These are phyloP conservation scores for Teunomyces funiuensis DNA, from an alignment of 805 yeast species.

Conservation along the genomic window DNA sequence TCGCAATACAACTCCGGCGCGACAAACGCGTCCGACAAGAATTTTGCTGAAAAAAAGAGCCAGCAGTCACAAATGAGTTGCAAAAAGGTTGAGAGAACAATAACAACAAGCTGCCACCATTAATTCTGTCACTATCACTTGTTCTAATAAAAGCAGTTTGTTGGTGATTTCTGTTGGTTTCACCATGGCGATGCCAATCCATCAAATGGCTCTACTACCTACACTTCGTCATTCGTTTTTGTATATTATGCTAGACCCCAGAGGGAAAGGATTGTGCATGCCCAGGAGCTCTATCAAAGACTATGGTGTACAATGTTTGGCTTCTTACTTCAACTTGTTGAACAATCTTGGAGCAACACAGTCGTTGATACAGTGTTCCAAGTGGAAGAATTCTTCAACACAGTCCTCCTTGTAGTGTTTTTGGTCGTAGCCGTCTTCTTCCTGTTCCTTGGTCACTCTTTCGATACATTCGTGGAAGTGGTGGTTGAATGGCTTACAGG, in stretches of 20 bases:
- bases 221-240: neutral
- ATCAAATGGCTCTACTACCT: neutral
- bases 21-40: too few relatives aligned
- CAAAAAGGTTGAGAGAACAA: too few relatives aligned
- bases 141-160: too few relatives aligned
- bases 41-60: too few relatives aligned
- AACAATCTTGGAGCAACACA: conserved; percentile 90
- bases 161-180: too few relatives aligned
- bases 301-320: conserved; percentile 4
- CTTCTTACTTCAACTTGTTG: conserved; percentile 75
- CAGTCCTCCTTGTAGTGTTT: conserved; percentile 91
- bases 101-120: too few relatives aligned
- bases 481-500: conserved; percentile 74
- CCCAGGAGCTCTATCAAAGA: conserved; percentile 4
- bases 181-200: neutral
- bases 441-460: conserved; percentile 86
- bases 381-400: conserved; percentile 96
- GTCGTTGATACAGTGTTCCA: conserved; percentile 89
- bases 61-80: too few relatives aligned
- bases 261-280: conserved; percentile 3
- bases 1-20: too few relatives aligned
- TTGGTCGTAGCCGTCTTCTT: conserved; percentile 80
- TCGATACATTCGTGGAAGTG: conserved; percentile 94
- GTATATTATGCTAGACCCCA: conserved; percentile 4
- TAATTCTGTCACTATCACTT: too few relatives aligned